A percentile compares a stretch with the other conserved stretches of the same genome.
Conservation (phyloP, 441 rosid species). For the Adansonia grandidieri region DNA sequence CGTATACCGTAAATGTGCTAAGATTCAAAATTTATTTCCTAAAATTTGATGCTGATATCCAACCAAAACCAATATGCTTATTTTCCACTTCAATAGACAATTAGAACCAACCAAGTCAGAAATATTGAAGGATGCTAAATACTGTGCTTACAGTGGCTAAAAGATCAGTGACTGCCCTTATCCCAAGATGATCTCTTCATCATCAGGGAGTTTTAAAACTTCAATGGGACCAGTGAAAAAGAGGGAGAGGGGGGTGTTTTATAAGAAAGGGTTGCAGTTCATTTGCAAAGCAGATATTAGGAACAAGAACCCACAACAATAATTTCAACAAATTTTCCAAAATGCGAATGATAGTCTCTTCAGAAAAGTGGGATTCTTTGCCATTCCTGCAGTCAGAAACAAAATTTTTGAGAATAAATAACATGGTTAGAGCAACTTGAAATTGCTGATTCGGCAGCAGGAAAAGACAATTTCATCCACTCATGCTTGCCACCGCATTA, state of each 20-base stretch:
- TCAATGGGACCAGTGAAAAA: background rate
- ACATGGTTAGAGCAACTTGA: background rate
- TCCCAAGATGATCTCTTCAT: slow-evolving; percentile 69
- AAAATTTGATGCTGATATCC: no score
- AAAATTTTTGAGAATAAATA: background rate
- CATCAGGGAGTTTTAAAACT: background rate
- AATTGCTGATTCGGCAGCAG: background rate
- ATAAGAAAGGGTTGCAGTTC: background rate
- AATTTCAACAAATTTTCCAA: slow-evolving; percentile 74
- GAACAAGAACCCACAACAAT: slow-evolving; percentile 53
- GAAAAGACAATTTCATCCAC: background rate
- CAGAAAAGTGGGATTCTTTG: slow-evolving; percentile 64
- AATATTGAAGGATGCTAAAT: slow-evolving; percentile 1
- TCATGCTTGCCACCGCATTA: slow-evolving; percentile 4
- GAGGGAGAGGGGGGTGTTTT: background rate
- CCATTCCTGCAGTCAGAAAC: slow-evolving; percentile 51
- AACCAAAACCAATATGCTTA: no score
- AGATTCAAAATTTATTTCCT: no score
- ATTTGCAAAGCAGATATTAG: background rate
- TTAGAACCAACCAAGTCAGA: background rate
- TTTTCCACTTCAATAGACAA: no score
- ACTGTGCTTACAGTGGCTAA: slow-evolving; percentile 61
- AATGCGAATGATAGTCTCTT: slow-evolving; percentile 53
- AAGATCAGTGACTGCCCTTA: slow-evolving; percentile 76
- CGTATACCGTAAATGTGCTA: no score